A percentile compares a stretch with the other conserved stretches of the same genome.
Evolutionary conservation across 2,329 filamentous ascomycete species (phyloP).

Genomic region (Aspergillus sp.): DNA sequence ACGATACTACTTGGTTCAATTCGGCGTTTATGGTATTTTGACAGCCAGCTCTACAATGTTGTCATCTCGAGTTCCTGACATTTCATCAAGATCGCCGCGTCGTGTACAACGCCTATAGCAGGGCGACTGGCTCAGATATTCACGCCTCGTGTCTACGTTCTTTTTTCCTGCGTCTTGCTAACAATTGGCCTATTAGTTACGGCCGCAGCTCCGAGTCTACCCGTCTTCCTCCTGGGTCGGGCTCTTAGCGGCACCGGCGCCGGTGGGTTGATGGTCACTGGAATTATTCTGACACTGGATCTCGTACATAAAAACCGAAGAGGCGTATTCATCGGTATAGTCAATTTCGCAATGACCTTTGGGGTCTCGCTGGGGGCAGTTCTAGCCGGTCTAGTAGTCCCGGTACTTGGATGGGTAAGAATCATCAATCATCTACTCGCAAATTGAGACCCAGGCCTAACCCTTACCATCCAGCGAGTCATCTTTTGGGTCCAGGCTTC

Average conservation of each 20-base stretch:
- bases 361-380: constrained; percentile 72
- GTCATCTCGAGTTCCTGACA: neutral
- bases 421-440: too few species aligned
- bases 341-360: constrained; percentile 71
- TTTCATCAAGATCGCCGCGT: constrained; percentile 52
- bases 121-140: constrained; percentile 75
- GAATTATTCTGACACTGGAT: constrained; percentile 75
- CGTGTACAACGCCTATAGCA: constrained; percentile 64
- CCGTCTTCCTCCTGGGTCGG: constrained; percentile 67
- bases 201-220: constrained; percentile 59
- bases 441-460: neutral
- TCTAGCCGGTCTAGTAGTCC: constrained; percentile 65
- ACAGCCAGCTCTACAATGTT: neutral
- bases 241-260: constrained; percentile 68
- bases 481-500: constrained; percentile 74
- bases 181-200: constrained; percentile 65
- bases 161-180: constrained; percentile 60
- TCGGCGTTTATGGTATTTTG: constrained; percentile 64
- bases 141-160: constrained; percentile 64
- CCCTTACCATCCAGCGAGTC: constrained; percentile 52
- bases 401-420: constrained; percentile 68
- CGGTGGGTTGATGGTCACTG: constrained; percentile 70
- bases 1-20: constrained; percentile 76
- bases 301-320: constrained; percentile 65
- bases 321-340: constrained; percentile 71